Evolutionary conservation across 306 rosid genomes (phyloP), one percentile per base, ranked within the genome.

Genomic region (Phaseolus lunatus): DNA sequence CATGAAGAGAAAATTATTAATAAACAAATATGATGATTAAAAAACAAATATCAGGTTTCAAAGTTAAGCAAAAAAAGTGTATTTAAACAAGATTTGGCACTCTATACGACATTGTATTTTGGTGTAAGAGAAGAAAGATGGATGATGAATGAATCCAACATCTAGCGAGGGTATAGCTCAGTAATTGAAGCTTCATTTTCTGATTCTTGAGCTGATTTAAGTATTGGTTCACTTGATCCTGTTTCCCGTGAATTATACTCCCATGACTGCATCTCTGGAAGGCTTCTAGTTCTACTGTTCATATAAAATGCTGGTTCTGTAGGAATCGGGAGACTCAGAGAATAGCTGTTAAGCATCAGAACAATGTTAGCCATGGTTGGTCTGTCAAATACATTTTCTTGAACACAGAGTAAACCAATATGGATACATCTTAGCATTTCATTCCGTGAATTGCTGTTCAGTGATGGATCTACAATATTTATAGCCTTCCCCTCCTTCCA

Each of bases 371-470:
- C 67, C 67, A 61, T 29, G 23, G 44, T 61, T 31, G 67, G 67
- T 61, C 44, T 29, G 44, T 61, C 44, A 0, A 2, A 5, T 61
- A 31, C 29, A 15, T 61, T 29, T 31, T 61, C 67, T 61, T 61
- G 67, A 61, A 61, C 67, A 61, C 67, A 61, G 13, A 61, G 67
- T 31, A 61, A 61, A 15, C 67, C 44, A 16, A 61, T 61, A 61
- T 61, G 67, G 23, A 61, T 61, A 44, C 67, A 29, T 61, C 67
- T 61, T 3, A 61, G 16, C 0, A 61, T 31, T 61, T 61, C 67
- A 29, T 16, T 61, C 29, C 44, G 44, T 31, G 23, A 61, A 61
- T 61, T 29, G 23, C 3, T 61, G 22, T 7, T 61, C 3, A 61
- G 1, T 29, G 67, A 8, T 16, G 44, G 44, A 61, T 61, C 67